Evolutionary conservation across 306 rosid species (phyloP).

Genomic region (Cucurbita ficifolia): DNA sequence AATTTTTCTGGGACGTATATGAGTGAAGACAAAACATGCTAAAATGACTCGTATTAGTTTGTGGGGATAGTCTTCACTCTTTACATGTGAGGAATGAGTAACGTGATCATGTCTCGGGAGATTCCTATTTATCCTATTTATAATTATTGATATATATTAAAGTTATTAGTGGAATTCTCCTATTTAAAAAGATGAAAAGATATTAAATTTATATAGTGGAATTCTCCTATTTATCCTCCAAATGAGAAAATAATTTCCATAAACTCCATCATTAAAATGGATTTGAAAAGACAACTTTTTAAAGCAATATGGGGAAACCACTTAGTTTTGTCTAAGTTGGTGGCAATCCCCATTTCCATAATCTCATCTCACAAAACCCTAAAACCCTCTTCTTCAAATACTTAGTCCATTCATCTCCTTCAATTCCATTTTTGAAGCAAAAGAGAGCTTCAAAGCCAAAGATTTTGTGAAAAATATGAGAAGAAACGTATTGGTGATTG

Average conservation of each 20-base stretch:
- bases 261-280: not conserved
- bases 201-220: not conserved
- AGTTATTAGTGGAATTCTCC: not conserved
- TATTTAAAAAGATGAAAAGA: not conserved
- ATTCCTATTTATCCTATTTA: not conserved
- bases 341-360: conserved; percentile 25
- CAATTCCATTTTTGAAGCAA: not conserved
- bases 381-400: conserved; percentile 4
- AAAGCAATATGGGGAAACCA: conserved; percentile 21
- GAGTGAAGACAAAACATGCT: too few relatives aligned
- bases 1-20: too few relatives aligned
- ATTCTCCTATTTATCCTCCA: not conserved
- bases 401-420: not conserved
- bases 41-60: too few relatives aligned
- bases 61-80: too few relatives aligned
- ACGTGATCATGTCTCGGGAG: too few relatives aligned
- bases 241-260: not conserved
- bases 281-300: not conserved
- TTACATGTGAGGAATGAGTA: too few relatives aligned
- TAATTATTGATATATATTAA: not conserved
- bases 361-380: conserved; percentile 6
- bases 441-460: not conserved
- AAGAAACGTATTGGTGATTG: not conserved
- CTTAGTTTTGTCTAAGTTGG: conserved; percentile 26
- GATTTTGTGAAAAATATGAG: conserved; percentile 1